Evolutionary conservation across 1,284 basidiomycete genomes (phyloP), one percentile per base, ranked within the genome.

Genomic region (Meira nashicola): DNA sequence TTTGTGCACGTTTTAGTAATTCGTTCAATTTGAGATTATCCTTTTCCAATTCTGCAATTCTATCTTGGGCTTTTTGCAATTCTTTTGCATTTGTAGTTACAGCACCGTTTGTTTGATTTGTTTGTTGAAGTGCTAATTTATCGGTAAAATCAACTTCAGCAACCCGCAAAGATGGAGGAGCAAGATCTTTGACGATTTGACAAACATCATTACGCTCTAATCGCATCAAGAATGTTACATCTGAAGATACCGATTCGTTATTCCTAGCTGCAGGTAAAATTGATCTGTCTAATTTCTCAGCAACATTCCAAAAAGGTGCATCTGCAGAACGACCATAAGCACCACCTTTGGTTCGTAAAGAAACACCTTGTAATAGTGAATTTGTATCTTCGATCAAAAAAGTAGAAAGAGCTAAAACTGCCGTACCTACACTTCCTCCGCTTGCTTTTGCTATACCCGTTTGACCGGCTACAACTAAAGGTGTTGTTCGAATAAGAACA

Each of bases 1-100:
- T 41, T 39, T 53, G 50, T 15, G 50, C 50, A 15, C 50, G 50
- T 17, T 28, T n/a, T 7, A 53, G 38, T 6, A 53, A 25, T 23
- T 41, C 38, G 17, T 53, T 53, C 14, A 53, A 39, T 33, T 53
- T 41, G 21, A 33, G 7, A 25, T 53, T 53, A 4, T 53, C 6
- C 3, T n/a, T 39, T 41, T 53, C 38, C 14, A 53, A 23, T 15
- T 53, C 37, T 4, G 37, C 50, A 39, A 53, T 41, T 39, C 37
- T 5, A 23, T 19, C 14, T 41, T 53, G 19, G 17, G 50, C 50
- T 38, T 14, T 33, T 53, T 48, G 46, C 23, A 48, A 5, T 12
- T 48, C 17, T 21, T 48, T 17, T 17, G 17, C 46, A 48, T 23
- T 25, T 12, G 12, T 48, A 4, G 5, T 12, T 4, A 5, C 2